A percentile compares a stretch with the other conserved stretches of the same genome.
Conservation (phyloP, 805 yeast genomes). For the Lachancea kluyveri region DNA sequence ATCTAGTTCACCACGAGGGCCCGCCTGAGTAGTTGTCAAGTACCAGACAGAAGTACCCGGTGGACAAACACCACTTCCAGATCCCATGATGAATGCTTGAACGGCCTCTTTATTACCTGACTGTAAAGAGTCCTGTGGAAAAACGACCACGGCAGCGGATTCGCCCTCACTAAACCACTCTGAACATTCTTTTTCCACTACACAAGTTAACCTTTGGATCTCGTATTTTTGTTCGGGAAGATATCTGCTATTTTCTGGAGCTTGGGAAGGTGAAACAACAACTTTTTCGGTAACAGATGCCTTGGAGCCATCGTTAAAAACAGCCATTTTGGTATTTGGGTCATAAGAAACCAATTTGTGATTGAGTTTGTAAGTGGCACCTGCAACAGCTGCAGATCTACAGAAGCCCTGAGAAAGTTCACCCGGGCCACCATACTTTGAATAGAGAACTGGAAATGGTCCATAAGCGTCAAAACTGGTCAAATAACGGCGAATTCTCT, state of each 20-base stretch:
- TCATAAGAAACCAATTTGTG: constrained; percentile 63
- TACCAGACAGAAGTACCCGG: constrained; percentile 88
- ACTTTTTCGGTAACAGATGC: constrained; percentile 76
- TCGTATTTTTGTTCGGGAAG: constrained; percentile 44
- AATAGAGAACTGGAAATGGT: constrained; percentile 83
- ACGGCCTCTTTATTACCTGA: constrained; percentile 65
- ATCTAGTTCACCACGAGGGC: constrained; percentile 65
- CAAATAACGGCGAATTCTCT: constrained; percentile 77
- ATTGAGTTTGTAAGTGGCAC: constrained; percentile 84
- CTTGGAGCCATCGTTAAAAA: constrained; percentile 66
- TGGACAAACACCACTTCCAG: constrained; percentile 84
- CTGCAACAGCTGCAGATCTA: constrained; percentile 96
- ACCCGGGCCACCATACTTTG: constrained; percentile 94
- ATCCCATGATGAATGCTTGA: constrained; percentile 81
- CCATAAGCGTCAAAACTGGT: constrained; percentile 89
- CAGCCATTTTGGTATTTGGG: constrained; percentile 58
- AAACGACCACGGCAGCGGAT: constrained; percentile 79
- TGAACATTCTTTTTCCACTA: constrained; percentile 78
- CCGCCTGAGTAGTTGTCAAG: constrained; percentile 68
- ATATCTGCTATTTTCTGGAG: constrained; percentile 37
- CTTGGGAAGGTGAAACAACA: constrained; percentile 68
- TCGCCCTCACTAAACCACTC: constrained; percentile 91
- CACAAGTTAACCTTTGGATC: constrained; percentile 69
- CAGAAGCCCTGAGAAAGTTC: constrained; percentile 96
- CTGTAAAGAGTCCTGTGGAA: constrained; percentile 79